phyloP scores from a whole-genome alignment of 305 asterid species.

The Fraxinus floribunda region DNA sequence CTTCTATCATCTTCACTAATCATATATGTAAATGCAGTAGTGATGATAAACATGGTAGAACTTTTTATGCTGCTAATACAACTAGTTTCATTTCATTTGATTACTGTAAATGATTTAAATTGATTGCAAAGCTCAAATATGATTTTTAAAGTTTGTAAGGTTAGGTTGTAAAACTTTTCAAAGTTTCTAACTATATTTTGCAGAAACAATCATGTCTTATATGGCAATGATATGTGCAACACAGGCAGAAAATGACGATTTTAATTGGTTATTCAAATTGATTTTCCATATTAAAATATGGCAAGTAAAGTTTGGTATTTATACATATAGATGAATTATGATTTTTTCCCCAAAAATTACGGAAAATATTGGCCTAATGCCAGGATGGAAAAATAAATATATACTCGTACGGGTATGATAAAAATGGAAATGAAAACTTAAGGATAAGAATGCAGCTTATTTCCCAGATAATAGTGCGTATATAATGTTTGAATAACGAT shows the following conservation, averaged over 20 bases:
- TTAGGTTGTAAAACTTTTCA: slow-evolving; percentile 1
- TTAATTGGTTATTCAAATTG: not conserved
- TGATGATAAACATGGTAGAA: not conserved
- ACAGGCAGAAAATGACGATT: not conserved
- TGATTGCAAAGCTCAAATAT: not conserved
- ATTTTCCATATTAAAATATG: not conserved
- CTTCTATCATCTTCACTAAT: slow-evolving; percentile 12
- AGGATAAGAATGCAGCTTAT: not conserved
- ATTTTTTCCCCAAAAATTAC: not conserved
- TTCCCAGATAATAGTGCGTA: not conserved
- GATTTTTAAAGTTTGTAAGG: slow-evolving; percentile 8
- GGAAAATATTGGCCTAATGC: not conserved
- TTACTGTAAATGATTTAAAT: slow-evolving; percentile 5
- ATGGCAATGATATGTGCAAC: not conserved
- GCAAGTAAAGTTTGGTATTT: not conserved
- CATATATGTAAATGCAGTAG: slow-evolving; percentile 7
- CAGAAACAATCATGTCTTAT: not conserved
- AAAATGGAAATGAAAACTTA: not conserved
- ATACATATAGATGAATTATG: not conserved
- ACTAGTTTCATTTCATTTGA: slow-evolving; percentile 5
- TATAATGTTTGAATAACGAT: not conserved
- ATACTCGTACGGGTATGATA: not conserved
- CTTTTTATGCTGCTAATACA: not conserved
- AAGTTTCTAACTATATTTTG: slow-evolving; percentile 3
- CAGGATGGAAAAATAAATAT: not conserved